These are phyloP conservation scores for Trametes maxima DNA, from an alignment of 768 basidiomycete species.

Conservation along the genomic window DNA sequence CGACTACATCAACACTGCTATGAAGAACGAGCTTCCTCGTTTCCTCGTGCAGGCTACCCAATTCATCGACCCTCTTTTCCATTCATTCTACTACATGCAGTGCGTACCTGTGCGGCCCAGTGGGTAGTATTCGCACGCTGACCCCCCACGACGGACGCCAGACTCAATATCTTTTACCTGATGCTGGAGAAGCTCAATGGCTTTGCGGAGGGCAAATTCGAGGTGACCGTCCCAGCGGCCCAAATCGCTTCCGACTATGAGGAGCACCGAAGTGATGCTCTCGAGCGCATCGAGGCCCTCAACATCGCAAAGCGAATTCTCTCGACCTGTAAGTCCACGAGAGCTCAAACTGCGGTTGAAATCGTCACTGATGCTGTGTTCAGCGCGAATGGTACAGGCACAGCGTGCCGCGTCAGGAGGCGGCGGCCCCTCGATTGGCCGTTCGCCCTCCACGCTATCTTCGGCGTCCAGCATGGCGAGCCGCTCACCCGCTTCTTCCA, in stretches of 20 bases:
- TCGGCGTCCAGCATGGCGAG: conserved; percentile 19
- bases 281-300: conserved; percentile 75
- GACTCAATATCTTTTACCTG: conserved; percentile 92
- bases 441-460: conserved; percentile 29
- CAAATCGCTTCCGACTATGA: conserved; percentile 81
- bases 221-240: conserved; percentile 60
- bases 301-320: conserved; percentile 81
- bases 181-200: conserved; percentile 92
- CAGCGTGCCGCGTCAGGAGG: conserved; percentile 39
- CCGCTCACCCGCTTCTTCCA: conserved; percentile 40
- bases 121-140: not conserved
- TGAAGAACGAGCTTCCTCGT: conserved; percentile 92
- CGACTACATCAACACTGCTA: conserved; percentile 84
- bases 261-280: conserved; percentile 80
- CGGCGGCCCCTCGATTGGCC: conserved; percentile 15
- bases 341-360: not conserved
- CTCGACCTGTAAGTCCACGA: conserved; percentile 70
- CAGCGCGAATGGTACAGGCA: conserved; percentile 71
- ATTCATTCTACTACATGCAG: conserved; percentile 99
- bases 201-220: conserved; percentile 80
- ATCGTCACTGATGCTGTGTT: not conserved
- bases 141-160: conserved; percentile 33
- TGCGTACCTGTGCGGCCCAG: conserved; percentile 45
- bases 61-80: conserved; percentile 97
- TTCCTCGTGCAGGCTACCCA: conserved; percentile 87